A percentile compares a stretch with the other conserved stretches of the same genome.
phyloP scores from a whole-genome alignment of 805 yeast genomes.

The Metschnikowia lachancei region DNA sequence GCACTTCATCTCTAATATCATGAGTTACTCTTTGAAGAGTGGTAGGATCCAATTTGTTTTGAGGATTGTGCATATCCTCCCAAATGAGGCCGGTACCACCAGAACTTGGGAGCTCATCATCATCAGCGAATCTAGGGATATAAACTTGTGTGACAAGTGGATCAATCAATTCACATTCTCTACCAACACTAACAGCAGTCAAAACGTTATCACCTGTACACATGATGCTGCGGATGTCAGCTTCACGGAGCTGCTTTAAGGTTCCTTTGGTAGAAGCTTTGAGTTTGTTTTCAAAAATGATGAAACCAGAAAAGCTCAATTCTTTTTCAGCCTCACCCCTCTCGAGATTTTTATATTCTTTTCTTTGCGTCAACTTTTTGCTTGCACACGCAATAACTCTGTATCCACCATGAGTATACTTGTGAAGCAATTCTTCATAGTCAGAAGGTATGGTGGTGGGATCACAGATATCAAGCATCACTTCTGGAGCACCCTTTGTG shows the following conservation, averaged over 20 bases:
- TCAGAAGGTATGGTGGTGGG: slow-evolving; percentile 70
- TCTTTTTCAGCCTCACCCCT: slow-evolving; percentile 70
- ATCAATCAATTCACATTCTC: slow-evolving; percentile 70
- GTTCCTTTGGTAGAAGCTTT: slow-evolving; percentile 67
- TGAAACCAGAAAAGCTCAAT: slow-evolving; percentile 78
- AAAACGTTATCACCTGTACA: slow-evolving; percentile 96
- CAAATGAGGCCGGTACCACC: slow-evolving; percentile 49
- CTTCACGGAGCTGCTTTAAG: slow-evolving; percentile 55
- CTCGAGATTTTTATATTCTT: slow-evolving; percentile 24
- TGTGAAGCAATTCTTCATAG: slow-evolving; percentile 68
- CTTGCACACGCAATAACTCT: slow-evolving; percentile 94
- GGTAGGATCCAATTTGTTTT: slow-evolving; percentile 55
- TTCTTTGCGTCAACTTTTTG: slow-evolving; percentile 38
- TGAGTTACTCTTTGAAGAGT: slow-evolving; percentile 51
- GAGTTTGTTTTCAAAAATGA: slow-evolving; percentile 87
- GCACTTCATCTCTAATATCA: slow-evolving; percentile 25
- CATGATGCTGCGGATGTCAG: slow-evolving; percentile 83
- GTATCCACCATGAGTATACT: slow-evolving; percentile 90
- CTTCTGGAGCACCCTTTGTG: slow-evolving; percentile 98
- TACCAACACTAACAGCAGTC: slow-evolving; percentile 91
- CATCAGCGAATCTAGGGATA: slow-evolving; percentile 58
- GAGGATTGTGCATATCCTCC: slow-evolving; percentile 66
- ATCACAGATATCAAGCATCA: slow-evolving; percentile 73
- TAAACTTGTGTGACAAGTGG: slow-evolving; percentile 33
- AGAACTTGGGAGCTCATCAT: slow-evolving; percentile 17